Evolutionary conservation across 2,329 filamentous ascomycete genomes (phyloP).

Genomic region (Trichocomaceae sp.): DNA sequence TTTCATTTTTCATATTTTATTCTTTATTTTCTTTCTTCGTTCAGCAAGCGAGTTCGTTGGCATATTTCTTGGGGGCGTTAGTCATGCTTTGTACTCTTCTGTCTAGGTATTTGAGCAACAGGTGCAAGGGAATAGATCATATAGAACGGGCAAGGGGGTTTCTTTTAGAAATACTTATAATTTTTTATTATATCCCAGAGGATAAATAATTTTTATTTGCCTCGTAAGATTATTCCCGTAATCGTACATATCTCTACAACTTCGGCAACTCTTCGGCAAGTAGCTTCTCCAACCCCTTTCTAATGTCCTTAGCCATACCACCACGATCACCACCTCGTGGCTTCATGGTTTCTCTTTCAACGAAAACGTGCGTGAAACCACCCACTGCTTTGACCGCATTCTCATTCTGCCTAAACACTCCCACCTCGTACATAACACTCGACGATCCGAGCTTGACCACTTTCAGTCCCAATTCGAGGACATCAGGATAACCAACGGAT

Average conservation of each 20-base stretch:
- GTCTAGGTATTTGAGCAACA: constrained; percentile 6
- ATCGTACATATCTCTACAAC: constrained; percentile 18
- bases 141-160: background rate
- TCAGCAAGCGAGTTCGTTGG: constrained; percentile 6
- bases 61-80: background rate
- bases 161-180: background rate
- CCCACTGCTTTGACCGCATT: constrained; percentile 76
- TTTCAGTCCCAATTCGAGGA: constrained; percentile 72
- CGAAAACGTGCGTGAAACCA: constrained; percentile 81
- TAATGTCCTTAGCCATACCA: constrained; percentile 35
- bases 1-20: background rate
- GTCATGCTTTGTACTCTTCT: constrained; percentile 5
- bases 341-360: constrained; percentile 64
- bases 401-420: constrained; percentile 68
- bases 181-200: background rate
- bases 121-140: background rate
- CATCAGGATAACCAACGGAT: constrained; percentile 71
- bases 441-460: constrained; percentile 79
- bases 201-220: background rate
- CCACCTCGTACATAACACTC: constrained; percentile 86
- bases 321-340: constrained; percentile 49
- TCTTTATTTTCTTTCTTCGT: background rate
- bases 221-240: background rate
- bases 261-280: constrained; percentile 29
- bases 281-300: constrained; percentile 54